Evolutionary conservation across 805 yeast genomes (phyloP).

Genomic region (Deakozyma indianensis): DNA sequence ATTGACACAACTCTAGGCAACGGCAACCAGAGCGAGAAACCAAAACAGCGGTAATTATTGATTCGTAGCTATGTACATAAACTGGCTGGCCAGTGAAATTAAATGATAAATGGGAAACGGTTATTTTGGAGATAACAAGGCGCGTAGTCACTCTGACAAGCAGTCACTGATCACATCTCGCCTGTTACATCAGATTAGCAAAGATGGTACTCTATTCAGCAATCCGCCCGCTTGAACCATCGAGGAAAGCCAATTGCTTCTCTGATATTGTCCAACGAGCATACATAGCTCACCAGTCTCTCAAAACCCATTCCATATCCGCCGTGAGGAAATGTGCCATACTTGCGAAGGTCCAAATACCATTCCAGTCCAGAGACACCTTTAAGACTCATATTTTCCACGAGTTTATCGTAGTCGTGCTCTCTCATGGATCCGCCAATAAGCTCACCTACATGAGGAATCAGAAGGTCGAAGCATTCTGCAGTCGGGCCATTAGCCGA

Average conservation of each 20-base stretch:
- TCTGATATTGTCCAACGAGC: conserved; percentile 63
- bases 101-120: no score
- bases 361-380: conserved; percentile 57
- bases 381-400: conserved; percentile 34
- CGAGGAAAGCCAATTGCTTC: conserved; percentile 86
- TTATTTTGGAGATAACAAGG: no score
- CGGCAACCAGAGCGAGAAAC: conserved; percentile 4
- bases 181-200: no score
- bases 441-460: conserved; percentile 88
- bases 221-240: conserved; percentile 38
- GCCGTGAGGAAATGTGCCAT: conserved; percentile 87
- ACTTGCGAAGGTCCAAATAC: conserved; percentile 61
- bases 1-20: conserved; percentile 4
- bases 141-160: no score
- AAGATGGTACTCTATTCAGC: no score
- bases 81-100: no score
- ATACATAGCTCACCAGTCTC: conserved; percentile 58
- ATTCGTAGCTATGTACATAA: no score
- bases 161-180: no score
- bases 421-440: conserved; percentile 93
- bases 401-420: conserved; percentile 36
- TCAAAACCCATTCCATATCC: conserved; percentile 97
- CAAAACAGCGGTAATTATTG: no score
- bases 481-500: conserved; percentile 38
- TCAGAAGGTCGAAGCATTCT: conserved; percentile 76